A percentile compares a stretch with the other conserved stretches of the same genome.
phyloP scores from a whole-genome alignment of 164 flowering plant genomes.

The Cinnamomum chago region DNA sequence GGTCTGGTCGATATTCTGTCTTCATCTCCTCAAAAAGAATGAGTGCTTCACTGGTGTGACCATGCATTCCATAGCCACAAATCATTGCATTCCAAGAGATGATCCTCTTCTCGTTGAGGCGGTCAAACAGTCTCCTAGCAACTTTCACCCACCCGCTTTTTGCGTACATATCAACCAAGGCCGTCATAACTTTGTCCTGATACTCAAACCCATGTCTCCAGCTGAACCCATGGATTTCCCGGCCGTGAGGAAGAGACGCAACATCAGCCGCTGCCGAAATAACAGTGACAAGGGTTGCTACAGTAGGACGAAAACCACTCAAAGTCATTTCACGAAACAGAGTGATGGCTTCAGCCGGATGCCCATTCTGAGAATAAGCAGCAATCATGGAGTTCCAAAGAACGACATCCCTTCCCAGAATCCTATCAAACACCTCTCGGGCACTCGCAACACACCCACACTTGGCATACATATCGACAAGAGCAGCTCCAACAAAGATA shows the following conservation, averaged over 20 bases:
- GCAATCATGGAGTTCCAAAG: slow-evolving; percentile 20
- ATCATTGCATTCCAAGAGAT: slow-evolving; percentile 24
- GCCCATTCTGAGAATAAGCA: slow-evolving; percentile 17
- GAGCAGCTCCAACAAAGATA: slow-evolving; percentile 19
- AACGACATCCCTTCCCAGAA: slow-evolving; percentile 9
- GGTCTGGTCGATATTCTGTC: slow-evolving; percentile 5
- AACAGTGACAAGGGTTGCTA: slow-evolving; percentile 16
- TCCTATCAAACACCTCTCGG: slow-evolving; percentile 14
- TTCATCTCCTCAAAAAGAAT: slow-evolving; percentile 15
- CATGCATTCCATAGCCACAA: slow-evolving; percentile 21
- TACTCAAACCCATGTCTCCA: slow-evolving; percentile 14
- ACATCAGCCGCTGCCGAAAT: slow-evolving; percentile 11
- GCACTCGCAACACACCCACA: slow-evolving; percentile 14
- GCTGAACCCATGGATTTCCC: slow-evolving; percentile 17
- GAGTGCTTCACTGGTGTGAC: slow-evolving; percentile 17
- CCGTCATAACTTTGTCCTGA: slow-evolving; percentile 15
- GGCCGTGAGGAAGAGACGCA: slow-evolving; percentile 13
- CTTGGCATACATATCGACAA: slow-evolving; percentile 21
- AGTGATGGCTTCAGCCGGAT: slow-evolving; percentile 10
- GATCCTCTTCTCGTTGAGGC: slow-evolving; percentile 9
- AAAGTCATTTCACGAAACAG: slow-evolving; percentile 10
- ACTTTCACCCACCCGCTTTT: slow-evolving; percentile 10
- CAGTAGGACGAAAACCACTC: slow-evolving; percentile 8
- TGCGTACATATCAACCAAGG: slow-evolving; percentile 21
- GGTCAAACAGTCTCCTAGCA: slow-evolving; percentile 14